Evolutionary conservation across 139 green algal species (phyloP), one percentile per base, ranked within the genome.

Genomic region (Closterium sp.): DNA sequence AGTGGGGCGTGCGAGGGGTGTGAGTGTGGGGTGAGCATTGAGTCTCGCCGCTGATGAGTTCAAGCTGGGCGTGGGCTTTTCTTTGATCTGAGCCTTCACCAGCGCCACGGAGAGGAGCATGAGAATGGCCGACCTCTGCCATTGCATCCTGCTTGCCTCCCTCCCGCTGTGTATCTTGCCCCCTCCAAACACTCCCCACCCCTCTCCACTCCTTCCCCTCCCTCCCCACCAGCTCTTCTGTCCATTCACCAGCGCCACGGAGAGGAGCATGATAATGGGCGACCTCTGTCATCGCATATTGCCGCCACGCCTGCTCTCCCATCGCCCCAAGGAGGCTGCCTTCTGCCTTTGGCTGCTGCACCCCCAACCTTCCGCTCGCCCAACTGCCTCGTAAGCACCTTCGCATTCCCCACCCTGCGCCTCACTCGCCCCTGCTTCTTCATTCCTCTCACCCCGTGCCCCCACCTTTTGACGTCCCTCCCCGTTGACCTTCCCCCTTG

Each of bases 301-400:
- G 30, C 92, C 92, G 84, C 92, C 92, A 0, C 24, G 85, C 27
- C 90, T 95, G 31, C 92, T 95, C 28, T 28, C n/a, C 24, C 90
- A 93, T 22, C 70, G 31, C 13, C 89, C 90, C 10, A 93, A 94
- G 45, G 92, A 95, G 34, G 90, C 92, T 2, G 90, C 90, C 0
- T 95, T 95, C 89, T 93, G 87, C 30, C 90, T 95, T 4, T 94
- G 92, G 92, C 85, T 95, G 30, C 90, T 95, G 31, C 92, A 95
- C 62, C 92, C 92, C 17, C 85, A 95, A 30, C 90, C 92, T 21
- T 4, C n/a, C 11, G 86, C 92, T 0, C 86, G 92, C 21, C 92
- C 92, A 31, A 86, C 50, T 4, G 32, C 85, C 79, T 70, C 29
- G 86, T 91, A 31, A 70, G 13, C 70, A 38, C 34, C 5, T n/a